Percentiles rank a stretch among this genome's conserved stretches.
phyloP scores from a whole-genome alignment of 106 monocot genomes.

The Platanthera zijinensis region DNA sequence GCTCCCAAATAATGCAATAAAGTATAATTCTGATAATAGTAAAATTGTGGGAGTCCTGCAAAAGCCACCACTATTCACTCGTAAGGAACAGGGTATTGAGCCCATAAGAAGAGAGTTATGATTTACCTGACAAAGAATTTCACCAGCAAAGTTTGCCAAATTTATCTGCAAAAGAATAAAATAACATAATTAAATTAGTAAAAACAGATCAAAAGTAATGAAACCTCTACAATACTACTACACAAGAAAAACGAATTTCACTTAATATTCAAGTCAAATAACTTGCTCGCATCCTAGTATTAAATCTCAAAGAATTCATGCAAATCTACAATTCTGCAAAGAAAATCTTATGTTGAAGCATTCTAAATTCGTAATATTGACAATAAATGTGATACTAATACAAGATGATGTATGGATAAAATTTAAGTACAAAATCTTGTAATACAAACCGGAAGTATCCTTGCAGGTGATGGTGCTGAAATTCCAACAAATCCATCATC shows the following conservation, averaged over 20 bases:
- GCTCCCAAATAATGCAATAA: not conserved
- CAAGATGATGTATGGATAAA: not conserved
- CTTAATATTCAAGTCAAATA: not conserved
- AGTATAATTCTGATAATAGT: not conserved
- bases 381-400: not conserved
- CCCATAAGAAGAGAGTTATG: not conserved
- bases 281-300: not conserved
- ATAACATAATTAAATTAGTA: not conserved
- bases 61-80: not conserved
- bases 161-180: constrained; percentile 51
- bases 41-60: not conserved
- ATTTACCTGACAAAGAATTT: constrained; percentile 85
- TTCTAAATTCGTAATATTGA: not conserved
- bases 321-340: not conserved
- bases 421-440: not conserved
- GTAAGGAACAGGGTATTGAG: not conserved
- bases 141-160: constrained; percentile 82
- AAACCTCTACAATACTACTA: not conserved
- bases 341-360: not conserved
- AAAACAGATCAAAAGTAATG: not conserved
- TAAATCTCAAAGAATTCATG: not conserved
- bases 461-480: constrained; percentile 74
- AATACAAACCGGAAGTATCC: constrained; percentile 79
- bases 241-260: not conserved
- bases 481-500: constrained; percentile 90